Evolutionary conservation across 1,284 basidiomycete genomes (phyloP).

Genomic region (Trichosporon inkin): DNA sequence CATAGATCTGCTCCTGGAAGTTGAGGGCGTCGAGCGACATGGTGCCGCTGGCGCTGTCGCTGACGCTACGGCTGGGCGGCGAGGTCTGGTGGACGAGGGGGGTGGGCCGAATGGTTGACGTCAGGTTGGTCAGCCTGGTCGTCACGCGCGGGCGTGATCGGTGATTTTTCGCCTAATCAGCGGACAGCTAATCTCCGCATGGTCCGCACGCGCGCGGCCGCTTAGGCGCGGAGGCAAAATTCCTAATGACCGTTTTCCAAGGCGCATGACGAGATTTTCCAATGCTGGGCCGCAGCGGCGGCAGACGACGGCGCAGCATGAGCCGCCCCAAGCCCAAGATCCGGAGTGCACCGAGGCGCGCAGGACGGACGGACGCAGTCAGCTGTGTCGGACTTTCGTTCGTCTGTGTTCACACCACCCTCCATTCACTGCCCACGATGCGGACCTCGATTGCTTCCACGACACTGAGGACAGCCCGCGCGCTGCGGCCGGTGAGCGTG

Average conservation of each 20-base stretch:
- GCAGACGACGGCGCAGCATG: neutral
- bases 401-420: neutral
- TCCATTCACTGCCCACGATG: slow-evolving; percentile 6
- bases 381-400: neutral
- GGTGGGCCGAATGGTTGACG: neutral
- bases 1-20: slow-evolving; percentile 21
- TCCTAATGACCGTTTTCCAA: neutral
- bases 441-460: neutral
- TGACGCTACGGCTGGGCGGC: too few relatives aligned
- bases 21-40: slow-evolving; percentile 12
- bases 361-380: neutral
- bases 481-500: neutral
- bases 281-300: neutral
- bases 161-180: too few relatives aligned
- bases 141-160: neutral
- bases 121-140: neutral
- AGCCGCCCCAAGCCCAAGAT: neutral
- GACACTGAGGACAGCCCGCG: neutral
- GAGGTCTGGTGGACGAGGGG: too few relatives aligned
- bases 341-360: neutral
- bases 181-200: too few relatives aligned
- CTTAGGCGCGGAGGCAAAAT: neutral
- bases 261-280: slow-evolving; percentile 7
- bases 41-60: neutral
- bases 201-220: neutral